Evolutionary conservation across 129 eudicot species (phyloP).

Genomic region (Helichrysum umbraculigerum): DNA sequence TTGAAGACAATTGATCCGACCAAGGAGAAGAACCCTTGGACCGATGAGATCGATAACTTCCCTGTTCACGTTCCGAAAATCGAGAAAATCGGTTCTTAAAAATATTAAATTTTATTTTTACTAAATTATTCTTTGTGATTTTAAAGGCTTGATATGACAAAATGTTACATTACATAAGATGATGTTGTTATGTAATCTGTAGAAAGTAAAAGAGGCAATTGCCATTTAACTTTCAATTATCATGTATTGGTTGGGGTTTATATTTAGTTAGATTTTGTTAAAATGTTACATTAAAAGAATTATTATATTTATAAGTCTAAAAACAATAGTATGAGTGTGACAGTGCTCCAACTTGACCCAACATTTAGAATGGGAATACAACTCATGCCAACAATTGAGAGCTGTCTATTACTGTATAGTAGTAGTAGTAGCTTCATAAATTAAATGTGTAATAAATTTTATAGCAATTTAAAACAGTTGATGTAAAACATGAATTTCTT

Average conservation of each 20-base stretch:
- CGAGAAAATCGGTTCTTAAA: constrained; percentile 36
- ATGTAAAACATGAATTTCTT: constrained; percentile 2
- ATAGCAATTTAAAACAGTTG: background rate
- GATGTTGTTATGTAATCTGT: constrained; percentile 18
- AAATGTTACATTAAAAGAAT: background rate
- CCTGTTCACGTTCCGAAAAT: constrained; percentile 62
- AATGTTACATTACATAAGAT: background rate
- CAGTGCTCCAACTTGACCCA: constrained; percentile 9
- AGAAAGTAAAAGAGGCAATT: constrained; percentile 29
- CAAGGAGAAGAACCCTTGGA: constrained; percentile 55
- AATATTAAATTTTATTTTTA: background rate
- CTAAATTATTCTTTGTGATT: background rate
- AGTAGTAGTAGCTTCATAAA: background rate
- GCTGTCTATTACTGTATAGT: background rate
- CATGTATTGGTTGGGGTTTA: constrained; percentile 13
- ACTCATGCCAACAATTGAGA: constrained; percentile 17
- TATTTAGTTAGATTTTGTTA: background rate
- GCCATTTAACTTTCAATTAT: constrained; percentile 22
- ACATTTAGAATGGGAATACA: background rate
- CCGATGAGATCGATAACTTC: constrained; percentile 54
- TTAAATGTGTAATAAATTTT: background rate
- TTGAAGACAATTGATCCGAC: constrained; percentile 49
- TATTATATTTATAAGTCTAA: background rate
- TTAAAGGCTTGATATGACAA: background rate
- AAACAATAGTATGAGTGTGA: background rate